Evolutionary conservation across 768 basidiomycete genomes (phyloP), one percentile per base, ranked within the genome.

Genomic region (Termitomyces sp.): DNA sequence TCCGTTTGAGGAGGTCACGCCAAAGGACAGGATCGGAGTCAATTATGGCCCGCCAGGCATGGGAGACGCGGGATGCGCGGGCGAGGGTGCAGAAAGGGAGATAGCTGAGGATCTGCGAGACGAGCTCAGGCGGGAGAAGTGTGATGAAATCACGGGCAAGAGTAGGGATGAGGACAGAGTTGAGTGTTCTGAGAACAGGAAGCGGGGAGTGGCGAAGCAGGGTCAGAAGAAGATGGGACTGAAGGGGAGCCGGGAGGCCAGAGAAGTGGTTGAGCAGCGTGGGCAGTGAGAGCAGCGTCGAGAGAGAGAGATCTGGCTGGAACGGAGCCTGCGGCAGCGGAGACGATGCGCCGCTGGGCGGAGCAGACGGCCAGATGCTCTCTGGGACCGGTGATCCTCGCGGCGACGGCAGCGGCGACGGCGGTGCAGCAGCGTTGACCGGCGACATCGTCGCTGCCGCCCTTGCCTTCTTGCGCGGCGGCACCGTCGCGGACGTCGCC

Each of bases 111-210:
- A 98, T 82, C 61, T 91, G 88, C 1, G 94, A 90, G 50, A 92
- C 88, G 37, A 99, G 84, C 65, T 99, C 96, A 34, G 91, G 86
- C 5, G 97, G 97, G 10, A 98, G 83, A 39, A 92, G 82, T 2
- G 89, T 87, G 62, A 98, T 81, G 69, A 98, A 99, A 72, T 99
- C 97, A 63, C 95, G 89, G 21, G 94, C 92, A 28, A 98, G 78
- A 2, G 93, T 94, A 25, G 90, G 92, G 0, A 89, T 87, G 63
- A 98, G 78, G 63, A 98, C 89, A 35, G 88, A 86, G 66, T 95
- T 88, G 16, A 98, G 73, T 1, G 89, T 90, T 51, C 96, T 89
- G 27, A 99, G 79, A 37, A 98, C 96, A 4, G 93, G 87, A 19
- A 96, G 82, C 3, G 94, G 87, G 5, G 94, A 93, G 64, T 95